These are phyloP conservation scores for Fusarium multiceps DNA, from an alignment of 2,329 filamentous ascomycete genomes.

Conservation along the genomic window DNA sequence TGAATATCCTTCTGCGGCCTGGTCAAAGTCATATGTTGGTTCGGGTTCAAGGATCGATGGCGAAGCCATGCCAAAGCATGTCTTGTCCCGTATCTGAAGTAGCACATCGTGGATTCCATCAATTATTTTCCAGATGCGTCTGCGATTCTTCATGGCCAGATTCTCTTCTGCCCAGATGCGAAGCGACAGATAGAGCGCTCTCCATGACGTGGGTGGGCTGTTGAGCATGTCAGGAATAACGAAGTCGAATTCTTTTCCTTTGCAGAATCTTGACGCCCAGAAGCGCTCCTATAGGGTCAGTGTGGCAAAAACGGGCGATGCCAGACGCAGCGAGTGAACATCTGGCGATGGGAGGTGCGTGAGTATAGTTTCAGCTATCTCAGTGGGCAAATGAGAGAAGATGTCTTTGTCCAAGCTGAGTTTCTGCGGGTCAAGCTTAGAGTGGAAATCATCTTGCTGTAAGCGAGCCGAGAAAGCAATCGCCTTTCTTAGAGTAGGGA, in stretches of 20 bases:
- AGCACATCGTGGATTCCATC: neutral
- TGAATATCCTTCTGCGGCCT: too few species aligned
- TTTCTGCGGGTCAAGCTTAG: too few species aligned
- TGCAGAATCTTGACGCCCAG: slow-evolving; percentile 29
- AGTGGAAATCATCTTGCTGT: neutral
- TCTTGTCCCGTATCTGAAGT: neutral
- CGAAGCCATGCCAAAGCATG: neutral
- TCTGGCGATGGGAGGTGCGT: slow-evolving; percentile 8
- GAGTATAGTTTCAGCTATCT: slow-evolving; percentile 23
- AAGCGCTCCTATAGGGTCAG: slow-evolving; percentile 19
- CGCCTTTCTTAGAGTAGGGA: neutral
- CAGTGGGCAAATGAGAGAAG: slow-evolving; percentile 18
- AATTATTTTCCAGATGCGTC: neutral
- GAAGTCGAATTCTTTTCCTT: slow-evolving; percentile 15
- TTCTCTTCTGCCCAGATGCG: neutral
- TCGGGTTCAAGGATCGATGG: too few species aligned
- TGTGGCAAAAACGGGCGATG: slow-evolving; percentile 22
- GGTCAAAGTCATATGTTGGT: too few species aligned
- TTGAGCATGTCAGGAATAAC: slow-evolving; percentile 5
- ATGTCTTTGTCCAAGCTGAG: neutral
- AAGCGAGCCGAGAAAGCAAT: neutral
- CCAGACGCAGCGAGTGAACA: slow-evolving; percentile 22
- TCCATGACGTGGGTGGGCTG: slow-evolving; percentile 14
- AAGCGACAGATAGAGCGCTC: neutral
- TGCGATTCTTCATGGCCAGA: neutral